phyloP scores from a whole-genome alignment of 371 early-diverging fungal genomes.

The Syncephalis fuscata region DNA sequence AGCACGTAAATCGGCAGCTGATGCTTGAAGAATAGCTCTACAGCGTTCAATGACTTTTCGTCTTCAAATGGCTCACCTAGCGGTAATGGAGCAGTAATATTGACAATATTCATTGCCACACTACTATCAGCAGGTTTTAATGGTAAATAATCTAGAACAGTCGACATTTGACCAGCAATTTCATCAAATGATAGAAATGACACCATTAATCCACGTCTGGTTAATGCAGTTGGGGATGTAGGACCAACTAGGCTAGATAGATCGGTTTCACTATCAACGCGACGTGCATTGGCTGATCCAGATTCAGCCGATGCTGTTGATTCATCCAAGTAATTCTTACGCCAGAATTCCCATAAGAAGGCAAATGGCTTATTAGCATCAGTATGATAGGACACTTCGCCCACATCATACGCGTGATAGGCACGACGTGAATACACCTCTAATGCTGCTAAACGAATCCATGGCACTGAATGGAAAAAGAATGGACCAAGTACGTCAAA shows the following conservation, averaged over 20 bases:
- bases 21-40: conserved; percentile 28
- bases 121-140: conserved; percentile 11
- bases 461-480: conserved; percentile 70
- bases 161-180: conserved; percentile 24
- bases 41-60: conserved; percentile 39
- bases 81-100: conserved; percentile 53
- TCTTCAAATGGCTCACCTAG: conserved; percentile 32
- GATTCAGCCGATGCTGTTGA: conserved; percentile 6
- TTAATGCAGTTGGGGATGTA: conserved; percentile 17
- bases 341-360: conserved; percentile 66
- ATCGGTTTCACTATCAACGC: conserved; percentile 55
- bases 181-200: conserved; percentile 34
- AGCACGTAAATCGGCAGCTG: conserved; percentile 42
- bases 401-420: conserved; percentile 88
- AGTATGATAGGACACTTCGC: conserved; percentile 61
- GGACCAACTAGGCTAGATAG: conserved; percentile 41
- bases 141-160: conserved; percentile 18
- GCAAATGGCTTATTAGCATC: conserved; percentile 43
- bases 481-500: conserved; percentile 89
- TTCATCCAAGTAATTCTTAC: conserved; percentile 29
- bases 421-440: conserved; percentile 92
- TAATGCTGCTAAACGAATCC: conserved; percentile 73
- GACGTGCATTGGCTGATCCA: conserved; percentile 21
- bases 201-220: conserved; percentile 52
- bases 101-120: conserved; percentile 53